phyloP scores from a whole-genome alignment of 2,329 filamentous ascomycete species.

The Herpotrichia juniperi region DNA sequence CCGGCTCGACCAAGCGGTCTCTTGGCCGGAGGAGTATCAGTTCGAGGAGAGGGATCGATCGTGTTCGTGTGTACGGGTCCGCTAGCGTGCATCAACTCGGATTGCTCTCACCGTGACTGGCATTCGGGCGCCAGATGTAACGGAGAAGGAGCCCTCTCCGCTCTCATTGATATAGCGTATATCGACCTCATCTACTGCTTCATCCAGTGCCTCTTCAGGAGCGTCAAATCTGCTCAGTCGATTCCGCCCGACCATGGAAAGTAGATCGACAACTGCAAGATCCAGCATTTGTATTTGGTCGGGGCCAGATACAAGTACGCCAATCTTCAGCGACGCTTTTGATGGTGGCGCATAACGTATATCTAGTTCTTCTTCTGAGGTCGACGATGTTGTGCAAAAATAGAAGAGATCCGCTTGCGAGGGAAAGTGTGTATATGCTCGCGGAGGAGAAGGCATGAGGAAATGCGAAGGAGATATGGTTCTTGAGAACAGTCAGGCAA shows the following conservation, averaged over 20 bases:
- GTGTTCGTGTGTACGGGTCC: too few relatives aligned
- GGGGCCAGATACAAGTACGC: slow-evolving; percentile 36
- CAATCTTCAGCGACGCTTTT: slow-evolving; percentile 40
- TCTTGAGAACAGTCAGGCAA: too few relatives aligned
- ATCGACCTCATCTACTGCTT: slow-evolving; percentile 44
- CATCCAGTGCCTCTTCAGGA: slow-evolving; percentile 27
- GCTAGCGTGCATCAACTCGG: slow-evolving; percentile 30
- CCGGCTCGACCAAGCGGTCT: slow-evolving; percentile 39
- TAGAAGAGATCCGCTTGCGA: slow-evolving; percentile 45
- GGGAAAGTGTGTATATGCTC: slow-evolving; percentile 40
- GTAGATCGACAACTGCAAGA: slow-evolving; percentile 39
- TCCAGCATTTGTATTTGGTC: slow-evolving; percentile 41
- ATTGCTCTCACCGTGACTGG: slow-evolving; percentile 45
- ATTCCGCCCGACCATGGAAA: slow-evolving; percentile 38
- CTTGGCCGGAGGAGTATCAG: slow-evolving; percentile 38
- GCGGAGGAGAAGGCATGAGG: slow-evolving; percentile 41
- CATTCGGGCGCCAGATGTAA: slow-evolving; percentile 43
- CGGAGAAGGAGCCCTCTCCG: slow-evolving; percentile 42
- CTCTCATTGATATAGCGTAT: slow-evolving; percentile 45
- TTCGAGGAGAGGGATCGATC: slow-evolving; percentile 17
- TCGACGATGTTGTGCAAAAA: slow-evolving; percentile 42
- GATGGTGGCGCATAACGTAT: slow-evolving; percentile 40
- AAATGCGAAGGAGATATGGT: background rate
- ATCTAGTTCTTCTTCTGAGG: slow-evolving; percentile 40
- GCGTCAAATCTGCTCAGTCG: slow-evolving; percentile 33